Evolutionary conservation across 2,329 filamentous ascomycete species (phyloP).

Genomic region (Sphaerulina musiva): DNA sequence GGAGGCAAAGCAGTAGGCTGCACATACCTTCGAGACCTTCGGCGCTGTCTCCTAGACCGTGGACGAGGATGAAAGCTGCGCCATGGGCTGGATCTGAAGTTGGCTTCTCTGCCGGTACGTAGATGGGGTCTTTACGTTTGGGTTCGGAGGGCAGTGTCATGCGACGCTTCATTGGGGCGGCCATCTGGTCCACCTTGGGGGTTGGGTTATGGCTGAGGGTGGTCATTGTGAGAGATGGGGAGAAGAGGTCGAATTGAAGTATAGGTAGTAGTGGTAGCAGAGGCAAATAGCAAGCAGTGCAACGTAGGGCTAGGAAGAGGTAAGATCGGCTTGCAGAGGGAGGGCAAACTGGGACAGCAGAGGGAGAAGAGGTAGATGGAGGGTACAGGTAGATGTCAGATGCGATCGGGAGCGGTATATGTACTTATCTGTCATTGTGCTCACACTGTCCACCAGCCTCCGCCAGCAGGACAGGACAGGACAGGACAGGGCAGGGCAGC

Average conservation of each 20-base stretch:
- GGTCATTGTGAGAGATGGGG: neutral
- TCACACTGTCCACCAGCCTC: no score
- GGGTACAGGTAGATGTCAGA: no score
- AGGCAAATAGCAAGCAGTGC: neutral
- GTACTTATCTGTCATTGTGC: no score
- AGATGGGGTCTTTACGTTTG: constrained; percentile 33
- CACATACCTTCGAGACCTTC: constrained; percentile 38
- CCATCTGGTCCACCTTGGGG: constrained; percentile 13
- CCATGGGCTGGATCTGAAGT: constrained; percentile 34
- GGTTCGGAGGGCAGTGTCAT: constrained; percentile 29
- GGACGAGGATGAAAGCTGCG: constrained; percentile 44
- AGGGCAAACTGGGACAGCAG: no score
- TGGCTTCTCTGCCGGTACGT: constrained; percentile 34
- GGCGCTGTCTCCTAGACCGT: constrained; percentile 42
- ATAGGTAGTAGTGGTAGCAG: neutral
- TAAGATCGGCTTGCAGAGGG: no score
- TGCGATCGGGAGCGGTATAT: no score
- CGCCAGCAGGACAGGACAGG: no score
- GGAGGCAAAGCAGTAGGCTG: no score
- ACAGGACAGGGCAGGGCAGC: no score
- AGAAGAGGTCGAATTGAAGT: neutral
- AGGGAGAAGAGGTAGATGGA: no score
- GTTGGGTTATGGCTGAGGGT: constrained; percentile 8
- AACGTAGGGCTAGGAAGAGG: neutral
- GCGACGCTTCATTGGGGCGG: constrained; percentile 18